Base-by-base conservation (phyloP, 345 rosid species). In the Salix dunnii region DNA sequence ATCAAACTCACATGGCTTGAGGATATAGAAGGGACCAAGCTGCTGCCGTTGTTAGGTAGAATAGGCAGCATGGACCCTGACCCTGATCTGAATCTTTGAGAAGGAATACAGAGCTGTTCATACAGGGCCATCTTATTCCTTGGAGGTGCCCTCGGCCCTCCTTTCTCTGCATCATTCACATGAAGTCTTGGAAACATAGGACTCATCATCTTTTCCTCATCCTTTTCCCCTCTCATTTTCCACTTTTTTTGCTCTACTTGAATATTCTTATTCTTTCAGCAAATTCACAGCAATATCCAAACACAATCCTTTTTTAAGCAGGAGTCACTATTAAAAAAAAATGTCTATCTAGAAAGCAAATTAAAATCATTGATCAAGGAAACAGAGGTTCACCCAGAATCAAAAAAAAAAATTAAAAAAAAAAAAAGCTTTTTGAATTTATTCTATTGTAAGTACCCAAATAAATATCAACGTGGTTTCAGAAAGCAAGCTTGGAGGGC, bases 61-160 rank as follows among this genome's bases (percentile, higher is more conserved):
- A 75, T 72, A 71, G 91, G 89, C 79, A 83, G 60, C 40, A 69
- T 48, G 18, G 88, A 73, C 16, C 79, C 61, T 67, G 87, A 76
- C 75, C 78, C 86, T 30, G 84, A 63, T 71, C 74, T 67, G 25
- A 76, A 76, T 80, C 88, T 82, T 43, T 85, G 90, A 58, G 89
- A 84, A 75, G 97, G 94, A 27, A 90, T 65, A 74, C 89, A 85
- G 42, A 91, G 81, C 72, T 89, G 92, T 61, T 90, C 94, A 77
- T 90, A 90, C 58, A 88, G 88, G 78, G 97, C 94, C 93, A 91
- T 90, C 80, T 91, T 89, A 81, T 90, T 91, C 80, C 92, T 85
- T 40, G 94, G 92, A 79, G 97, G 92, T 36, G 90, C 89, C 74
- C 89, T 90, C 60, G 89, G 88, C 31, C 92, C 90, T 60, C 89